These are phyloP conservation scores for Candida coleopterorum DNA, from an alignment of 805 yeast species.

Conservation along the genomic window DNA sequence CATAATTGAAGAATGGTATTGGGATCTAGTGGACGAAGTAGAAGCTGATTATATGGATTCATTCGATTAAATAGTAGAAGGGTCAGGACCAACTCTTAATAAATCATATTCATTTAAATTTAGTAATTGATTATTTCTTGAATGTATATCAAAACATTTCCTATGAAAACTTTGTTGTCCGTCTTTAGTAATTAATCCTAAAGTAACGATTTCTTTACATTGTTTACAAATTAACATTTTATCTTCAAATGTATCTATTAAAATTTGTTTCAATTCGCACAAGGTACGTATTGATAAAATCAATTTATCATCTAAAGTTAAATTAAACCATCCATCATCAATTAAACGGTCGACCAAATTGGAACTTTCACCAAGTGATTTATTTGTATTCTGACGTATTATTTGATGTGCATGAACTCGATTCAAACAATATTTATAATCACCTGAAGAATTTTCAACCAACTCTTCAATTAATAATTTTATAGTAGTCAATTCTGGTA, in stretches of 20 bases:
- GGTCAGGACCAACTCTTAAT: constrained; percentile 9
- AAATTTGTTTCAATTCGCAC: constrained; percentile 43
- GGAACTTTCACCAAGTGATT: constrained; percentile 34
- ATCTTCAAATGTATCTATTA: constrained; percentile 34
- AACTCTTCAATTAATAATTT: constrained; percentile 45
- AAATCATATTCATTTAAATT: constrained; percentile 3
- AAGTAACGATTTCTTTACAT: constrained; percentile 50
- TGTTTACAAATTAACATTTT: constrained; percentile 42
- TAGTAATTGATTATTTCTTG: constrained; percentile 23
- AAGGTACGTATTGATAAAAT: constrained; percentile 38
- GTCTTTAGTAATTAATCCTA: constrained; percentile 30
- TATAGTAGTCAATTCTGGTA: constrained; percentile 37
- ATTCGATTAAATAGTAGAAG: constrained; percentile 22
- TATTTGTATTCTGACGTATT: constrained; percentile 19
- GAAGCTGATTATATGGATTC: constrained; percentile 55
- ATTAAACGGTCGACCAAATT: constrained; percentile 35
- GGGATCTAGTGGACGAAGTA: constrained; percentile 83
- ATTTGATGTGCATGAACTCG: constrained; percentile 31
- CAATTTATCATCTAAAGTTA: constrained; percentile 26
- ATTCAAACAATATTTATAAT: constrained; percentile 31
- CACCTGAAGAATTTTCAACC: constrained; percentile 27
- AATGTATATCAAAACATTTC: constrained; percentile 41
- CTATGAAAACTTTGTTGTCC: constrained; percentile 34
- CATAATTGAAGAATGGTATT: constrained; percentile 74
- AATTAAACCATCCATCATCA: constrained; percentile 52